Percentiles rank a stretch among this genome's conserved stretches.
Conservation (phyloP, 208 protist genomes). For the Leishmania arabica region DNA sequence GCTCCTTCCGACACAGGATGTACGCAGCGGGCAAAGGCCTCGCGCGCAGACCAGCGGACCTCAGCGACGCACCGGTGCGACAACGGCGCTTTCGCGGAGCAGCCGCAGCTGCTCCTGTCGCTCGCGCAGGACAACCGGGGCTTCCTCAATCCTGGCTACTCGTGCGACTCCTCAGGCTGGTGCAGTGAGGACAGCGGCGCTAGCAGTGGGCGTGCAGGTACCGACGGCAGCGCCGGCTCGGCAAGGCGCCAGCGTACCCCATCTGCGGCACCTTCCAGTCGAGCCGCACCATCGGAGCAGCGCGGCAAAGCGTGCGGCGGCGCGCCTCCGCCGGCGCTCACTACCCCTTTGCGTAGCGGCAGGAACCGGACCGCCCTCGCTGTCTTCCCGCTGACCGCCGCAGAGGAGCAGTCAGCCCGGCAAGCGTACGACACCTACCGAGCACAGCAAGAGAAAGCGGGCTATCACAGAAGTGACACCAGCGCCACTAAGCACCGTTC, state of each 20-base stretch:
- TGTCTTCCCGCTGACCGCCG: slow-evolving; percentile 4
- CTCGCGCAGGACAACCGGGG: slow-evolving; percentile 24
- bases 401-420: slow-evolving; percentile 4
- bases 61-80: not conserved
- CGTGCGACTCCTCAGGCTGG: slow-evolving; percentile 1
- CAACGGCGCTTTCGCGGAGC: not conserved
- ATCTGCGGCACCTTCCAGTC: not conserved
- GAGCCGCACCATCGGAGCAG: not conserved
- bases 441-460: not conserved
- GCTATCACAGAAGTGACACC: not conserved
- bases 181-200: slow-evolving; percentile 6
- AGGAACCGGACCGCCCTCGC: not conserved
- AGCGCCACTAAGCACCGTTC: not conserved
- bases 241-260: not conserved
- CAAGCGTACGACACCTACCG: slow-evolving; percentile 6
- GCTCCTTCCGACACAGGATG: not conserved
- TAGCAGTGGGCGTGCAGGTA: not conserved
- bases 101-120: not conserved
- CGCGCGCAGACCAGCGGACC: not conserved
- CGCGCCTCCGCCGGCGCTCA: not conserved
- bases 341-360: not conserved
- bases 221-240: not conserved
- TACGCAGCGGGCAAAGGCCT: not conserved
- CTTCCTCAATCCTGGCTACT: slow-evolving; percentile 24
- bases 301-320: not conserved